phyloP scores from a whole-genome alignment of 1,284 basidiomycete species.

The Fomitiporia mediterranea region DNA sequence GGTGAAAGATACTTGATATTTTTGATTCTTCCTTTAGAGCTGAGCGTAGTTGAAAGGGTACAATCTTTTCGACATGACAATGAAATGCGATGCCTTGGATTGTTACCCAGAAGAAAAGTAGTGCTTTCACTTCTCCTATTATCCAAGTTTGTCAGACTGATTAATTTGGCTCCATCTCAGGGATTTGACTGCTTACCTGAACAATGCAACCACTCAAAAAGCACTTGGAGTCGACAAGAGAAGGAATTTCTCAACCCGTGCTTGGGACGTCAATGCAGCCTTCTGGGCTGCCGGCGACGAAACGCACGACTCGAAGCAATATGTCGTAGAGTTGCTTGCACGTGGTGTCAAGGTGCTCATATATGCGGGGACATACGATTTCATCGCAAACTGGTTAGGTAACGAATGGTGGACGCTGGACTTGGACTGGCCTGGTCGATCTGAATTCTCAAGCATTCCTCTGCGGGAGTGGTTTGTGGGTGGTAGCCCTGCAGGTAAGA shows the following conservation, averaged over 20 bases:
- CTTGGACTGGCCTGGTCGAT: conserved; percentile 61
- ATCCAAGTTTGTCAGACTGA: neutral
- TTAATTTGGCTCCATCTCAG: conserved; percentile 29
- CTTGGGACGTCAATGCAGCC: conserved; percentile 34
- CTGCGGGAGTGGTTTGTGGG: conserved; percentile 52
- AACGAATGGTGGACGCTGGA: conserved; percentile 61
- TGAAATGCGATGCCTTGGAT: conserved; percentile 41
- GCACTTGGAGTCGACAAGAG: conserved; percentile 56
- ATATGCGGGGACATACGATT: conserved; percentile 71
- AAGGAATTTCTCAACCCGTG: conserved; percentile 49
- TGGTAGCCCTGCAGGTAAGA: conserved; percentile 50
- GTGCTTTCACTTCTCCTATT: too few species aligned
- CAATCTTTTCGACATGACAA: conserved; percentile 62
- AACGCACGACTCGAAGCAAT: conserved; percentile 42
- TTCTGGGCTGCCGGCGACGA: conserved; percentile 40
- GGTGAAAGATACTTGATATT: too few species aligned
- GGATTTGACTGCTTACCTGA: conserved; percentile 49
- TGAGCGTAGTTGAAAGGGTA: conserved; percentile 37
- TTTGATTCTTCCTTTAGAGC: conserved; percentile 28
- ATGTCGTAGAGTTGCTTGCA: conserved; percentile 71
- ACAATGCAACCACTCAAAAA: conserved; percentile 46
- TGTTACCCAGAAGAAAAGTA: conserved; percentile 50
- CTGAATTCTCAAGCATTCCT: conserved; percentile 41
- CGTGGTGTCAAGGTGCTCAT: conserved; percentile 66
- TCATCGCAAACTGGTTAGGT: conserved; percentile 73